Percentiles rank a stretch among this genome's conserved stretches.
Evolutionary conservation across 129 eudicot species (phyloP).

Genomic region (Scalesia atractyloides): DNA sequence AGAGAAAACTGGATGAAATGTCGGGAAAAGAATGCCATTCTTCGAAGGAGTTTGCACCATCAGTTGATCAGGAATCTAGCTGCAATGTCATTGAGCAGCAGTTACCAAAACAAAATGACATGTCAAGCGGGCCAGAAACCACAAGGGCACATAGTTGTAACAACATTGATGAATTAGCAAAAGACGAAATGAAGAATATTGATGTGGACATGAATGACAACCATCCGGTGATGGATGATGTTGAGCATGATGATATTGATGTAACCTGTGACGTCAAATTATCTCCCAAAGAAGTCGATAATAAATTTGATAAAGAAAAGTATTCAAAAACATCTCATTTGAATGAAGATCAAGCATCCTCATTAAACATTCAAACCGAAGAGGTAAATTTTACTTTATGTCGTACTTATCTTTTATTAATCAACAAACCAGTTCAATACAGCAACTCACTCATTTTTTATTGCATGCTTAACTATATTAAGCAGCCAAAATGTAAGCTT

Average conservation of each 20-base stretch:
- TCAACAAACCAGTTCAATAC: not conserved
- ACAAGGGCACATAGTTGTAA: conserved; percentile 7
- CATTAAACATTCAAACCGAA: conserved; percentile 23
- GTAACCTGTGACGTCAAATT: conserved; percentile 25
- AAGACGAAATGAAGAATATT: conserved; percentile 10
- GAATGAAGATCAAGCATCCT: conserved; percentile 31
- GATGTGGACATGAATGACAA: conserved; percentile 20
- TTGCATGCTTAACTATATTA: conserved; percentile 15
- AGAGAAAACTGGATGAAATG: conserved; percentile 39
- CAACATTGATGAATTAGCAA: conserved; percentile 25
- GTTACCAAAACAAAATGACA: conserved; percentile 18
- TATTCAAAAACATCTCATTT: conserved; percentile 23
- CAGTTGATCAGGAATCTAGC: conserved; percentile 36
- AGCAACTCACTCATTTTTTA: not conserved
- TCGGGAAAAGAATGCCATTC: conserved; percentile 24
- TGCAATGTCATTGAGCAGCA: conserved; percentile 28
- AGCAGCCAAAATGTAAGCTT: conserved; percentile 4
- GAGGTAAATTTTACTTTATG: conserved; percentile 39
- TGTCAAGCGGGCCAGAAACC: conserved; percentile 26
- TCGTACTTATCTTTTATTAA: not conserved
- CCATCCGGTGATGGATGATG: conserved; percentile 23
- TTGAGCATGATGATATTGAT: conserved; percentile 28
- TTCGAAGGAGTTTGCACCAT: conserved; percentile 31
- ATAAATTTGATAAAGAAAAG: conserved; percentile 28
- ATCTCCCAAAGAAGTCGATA: conserved; percentile 23